Evolutionary conservation across 164 flowering plant genomes (phyloP).

Genomic region (Tetracentron sinense): DNA sequence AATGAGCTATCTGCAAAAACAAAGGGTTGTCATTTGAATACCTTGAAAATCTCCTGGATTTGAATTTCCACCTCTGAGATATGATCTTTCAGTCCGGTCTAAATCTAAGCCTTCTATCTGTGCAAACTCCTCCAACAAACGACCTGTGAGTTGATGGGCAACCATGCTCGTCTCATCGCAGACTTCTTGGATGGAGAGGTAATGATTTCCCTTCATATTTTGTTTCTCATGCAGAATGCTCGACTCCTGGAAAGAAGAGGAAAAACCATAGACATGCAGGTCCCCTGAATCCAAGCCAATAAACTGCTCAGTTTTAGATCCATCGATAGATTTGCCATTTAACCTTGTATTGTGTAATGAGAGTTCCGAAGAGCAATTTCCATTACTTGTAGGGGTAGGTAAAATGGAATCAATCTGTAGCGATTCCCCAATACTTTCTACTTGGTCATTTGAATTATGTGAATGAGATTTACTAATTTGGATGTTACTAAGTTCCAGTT

Average conservation of each 20-base stretch:
- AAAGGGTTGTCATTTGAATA: conserved; percentile 6
- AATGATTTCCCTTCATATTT: conserved; percentile 31
- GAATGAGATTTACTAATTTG: conserved; percentile 13
- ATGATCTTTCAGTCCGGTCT: conserved; percentile 28
- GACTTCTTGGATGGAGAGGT: conserved; percentile 57
- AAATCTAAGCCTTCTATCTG: conserved; percentile 32
- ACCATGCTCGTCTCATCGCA: conserved; percentile 67
- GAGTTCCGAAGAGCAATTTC: conserved; percentile 7
- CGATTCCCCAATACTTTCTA: conserved; percentile 49
- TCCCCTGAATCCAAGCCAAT: conserved; percentile 6
- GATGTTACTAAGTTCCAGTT: not conserved
- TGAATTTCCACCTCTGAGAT: conserved; percentile 37
- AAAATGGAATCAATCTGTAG: conserved; percentile 8
- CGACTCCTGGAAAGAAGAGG: conserved; percentile 13
- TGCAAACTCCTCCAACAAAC: conserved; percentile 40
- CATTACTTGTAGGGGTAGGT: not conserved
- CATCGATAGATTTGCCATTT: conserved; percentile 7
- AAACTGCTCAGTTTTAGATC: conserved; percentile 8
- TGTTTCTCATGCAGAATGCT: conserved; percentile 6
- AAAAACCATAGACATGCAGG: conserved; percentile 2
- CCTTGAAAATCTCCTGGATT: conserved; percentile 23
- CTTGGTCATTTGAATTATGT: conserved; percentile 16
- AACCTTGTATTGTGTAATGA: conserved; percentile 3
- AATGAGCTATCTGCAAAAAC: not conserved
- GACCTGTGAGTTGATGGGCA: conserved; percentile 59